Conservation (phyloP, 805 yeast genomes). For the Clavispora santaluciae region DNA sequence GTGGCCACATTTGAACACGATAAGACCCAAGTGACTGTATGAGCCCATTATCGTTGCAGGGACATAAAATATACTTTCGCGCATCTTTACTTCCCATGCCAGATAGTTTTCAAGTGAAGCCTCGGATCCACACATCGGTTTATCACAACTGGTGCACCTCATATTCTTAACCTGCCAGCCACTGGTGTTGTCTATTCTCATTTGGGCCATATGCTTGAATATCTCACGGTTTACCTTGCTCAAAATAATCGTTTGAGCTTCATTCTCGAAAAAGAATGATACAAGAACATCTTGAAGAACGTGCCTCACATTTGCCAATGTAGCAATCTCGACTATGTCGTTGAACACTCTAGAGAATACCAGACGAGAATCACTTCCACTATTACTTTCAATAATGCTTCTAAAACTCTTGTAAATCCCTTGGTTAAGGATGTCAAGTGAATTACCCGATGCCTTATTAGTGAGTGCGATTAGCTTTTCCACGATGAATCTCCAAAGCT, state of each 20-base stretch:
- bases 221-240: conserved; percentile 55
- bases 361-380: background rate
- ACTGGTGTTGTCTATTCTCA: conserved; percentile 37
- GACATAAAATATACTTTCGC: conserved; percentile 2
- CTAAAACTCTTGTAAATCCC: conserved; percentile 32
- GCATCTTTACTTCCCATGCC: conserved; percentile 51
- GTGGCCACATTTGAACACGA: conserved; percentile 62
- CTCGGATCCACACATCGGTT: conserved; percentile 64
- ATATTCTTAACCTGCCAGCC: conserved; percentile 57
- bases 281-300: conserved; percentile 59
- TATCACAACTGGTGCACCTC: conserved; percentile 76
- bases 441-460: background rate
- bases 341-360: conserved; percentile 10
- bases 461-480: conserved; percentile 21
- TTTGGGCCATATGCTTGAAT: conserved; percentile 38
- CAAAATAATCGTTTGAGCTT: conserved; percentile 47
- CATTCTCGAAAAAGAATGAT: conserved; percentile 61
- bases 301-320: conserved; percentile 54
- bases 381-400: conserved; percentile 24
- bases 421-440: conserved; percentile 17
- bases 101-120: conserved; percentile 42
- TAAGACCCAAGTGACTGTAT: conserved; percentile 17
- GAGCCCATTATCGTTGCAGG: background rate
- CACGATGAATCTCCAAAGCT: conserved; percentile 27
- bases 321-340: conserved; percentile 18